Percentiles rank a stretch among this genome's conserved stretches.
These are phyloP conservation scores for Puccinia novopanici DNA, from an alignment of 1,284 basidiomycete genomes.

Conservation along the genomic window DNA sequence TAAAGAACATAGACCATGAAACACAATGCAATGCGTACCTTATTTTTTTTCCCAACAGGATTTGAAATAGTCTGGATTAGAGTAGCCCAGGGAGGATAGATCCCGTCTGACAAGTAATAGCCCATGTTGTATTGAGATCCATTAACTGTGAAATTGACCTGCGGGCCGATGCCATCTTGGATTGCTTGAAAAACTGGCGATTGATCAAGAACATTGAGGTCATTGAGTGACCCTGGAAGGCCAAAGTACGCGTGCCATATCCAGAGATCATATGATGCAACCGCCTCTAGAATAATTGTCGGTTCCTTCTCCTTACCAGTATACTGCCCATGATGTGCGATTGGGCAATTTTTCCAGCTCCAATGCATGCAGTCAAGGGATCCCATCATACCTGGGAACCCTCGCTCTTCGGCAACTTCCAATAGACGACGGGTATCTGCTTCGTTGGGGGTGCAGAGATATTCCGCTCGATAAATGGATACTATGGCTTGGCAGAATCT, in stretches of 20 bases:
- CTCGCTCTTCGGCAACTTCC: not conserved
- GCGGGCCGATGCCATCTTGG: not conserved
- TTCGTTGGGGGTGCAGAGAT: too few relatives aligned
- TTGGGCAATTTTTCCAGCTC: constrained; percentile 10
- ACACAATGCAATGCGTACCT: not conserved
- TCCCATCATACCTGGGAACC: not conserved
- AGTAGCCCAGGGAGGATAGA: too few relatives aligned
- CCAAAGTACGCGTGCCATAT: too few relatives aligned
- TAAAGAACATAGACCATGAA: not conserved
- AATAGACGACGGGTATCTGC: not conserved
- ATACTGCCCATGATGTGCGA: not conserved
- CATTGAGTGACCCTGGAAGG: too few relatives aligned
- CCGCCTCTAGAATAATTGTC: constrained; percentile 20
- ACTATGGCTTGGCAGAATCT: too few relatives aligned
- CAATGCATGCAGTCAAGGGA: constrained; percentile 22
- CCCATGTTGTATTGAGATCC: not conserved
- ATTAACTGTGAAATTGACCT: not conserved
- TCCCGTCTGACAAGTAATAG: too few relatives aligned
- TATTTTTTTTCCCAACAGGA: too few relatives aligned
- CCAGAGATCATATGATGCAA: constrained; percentile 5
- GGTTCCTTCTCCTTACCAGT: constrained; percentile 12
- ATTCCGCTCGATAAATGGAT: too few relatives aligned
- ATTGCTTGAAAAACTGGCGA: constrained; percentile 7
- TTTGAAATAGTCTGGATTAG: too few relatives aligned
- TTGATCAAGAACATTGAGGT: not conserved